Base-by-base conservation (phyloP, 1,284 basidiomycete species). In the Heterobasidion occidentale region DNA sequence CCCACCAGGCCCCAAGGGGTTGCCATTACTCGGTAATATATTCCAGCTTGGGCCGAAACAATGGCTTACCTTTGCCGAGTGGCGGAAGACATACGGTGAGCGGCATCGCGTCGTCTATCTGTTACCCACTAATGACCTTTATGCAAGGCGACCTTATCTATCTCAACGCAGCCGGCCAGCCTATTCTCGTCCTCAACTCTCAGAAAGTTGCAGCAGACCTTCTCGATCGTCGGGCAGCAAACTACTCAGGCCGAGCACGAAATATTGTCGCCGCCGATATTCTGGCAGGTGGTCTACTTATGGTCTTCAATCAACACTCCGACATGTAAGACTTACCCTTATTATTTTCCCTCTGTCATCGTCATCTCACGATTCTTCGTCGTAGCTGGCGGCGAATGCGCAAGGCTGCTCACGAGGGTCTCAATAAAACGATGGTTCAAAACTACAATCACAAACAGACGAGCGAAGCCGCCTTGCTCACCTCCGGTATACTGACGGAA, bases 81-180 rank as follows among this genome's bases (percentile, higher is more conserved):
- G 27, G 33, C 19, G 15, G 14, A 51, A 51, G 35, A 35, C 27
- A n/a, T 51, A 51, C 35, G 50, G 50, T 51, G 33, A 34, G 35
- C 27, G 8, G n/a, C 7, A 20, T 20, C 47, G 14, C 19, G 11
- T 12, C 12, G 47, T 12, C 27, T 27, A 27, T 27, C 5, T 5
- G 1, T 48, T 12, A 2, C 46, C 19, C 20, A 17, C 46, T 19
- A 27, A 27, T 4, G 11, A 19, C 2, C 12, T 9, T 27, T 47
- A 17, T 11, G 11, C 46, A 17, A 66, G 64, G 65, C 20, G 63
- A 66, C 36, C 51, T 68, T 12, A 56, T 64, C 15, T 65, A 61
- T 51, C 46, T 67, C 15, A 57, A 34, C 33, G 58, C 60, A 2
- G 47, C 62, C 19, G 66, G 66, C 3, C 53, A 63, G 33, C 56